Evolutionary conservation across 441 rosid genomes (phyloP), one percentile per base, ranked within the genome.

Genomic region (Mallotus repandus): DNA sequence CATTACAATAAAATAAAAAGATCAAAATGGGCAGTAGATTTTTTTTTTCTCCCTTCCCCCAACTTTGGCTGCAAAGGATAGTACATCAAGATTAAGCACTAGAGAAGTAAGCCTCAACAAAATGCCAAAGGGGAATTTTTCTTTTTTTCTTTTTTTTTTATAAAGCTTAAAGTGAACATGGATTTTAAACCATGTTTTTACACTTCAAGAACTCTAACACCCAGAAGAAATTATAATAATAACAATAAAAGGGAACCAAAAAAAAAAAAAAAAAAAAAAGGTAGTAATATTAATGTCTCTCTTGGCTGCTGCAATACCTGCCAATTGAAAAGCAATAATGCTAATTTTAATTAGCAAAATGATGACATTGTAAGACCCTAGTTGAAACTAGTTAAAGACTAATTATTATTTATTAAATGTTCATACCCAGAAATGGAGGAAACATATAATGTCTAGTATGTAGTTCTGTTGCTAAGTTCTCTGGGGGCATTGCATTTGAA

Each of bases 401-500:
- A 16, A 54, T 68, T 29, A n/a, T 18, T 16, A n/a, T 4, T 0
- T 6, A 1, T 35, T 45, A 62, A 1, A 32, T 15, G 5, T 19
- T 6, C n/a, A 48, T 86, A 86, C 84, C 91, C 80, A 80, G 75
- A 81, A 81, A 72, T 76, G 72, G 80, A 14, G 63, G 82, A 68
- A 50, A 53, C 59, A 45, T 22, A 13, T 13, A 50, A 3, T 67
- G 55, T 58, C 81, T 82, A 94, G 78, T 79, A 86, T 25, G 88
- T 78, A 80, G 88, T 86, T 72, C 89, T 84, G 84, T 62, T 80
- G 74, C 83, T 81, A 56, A 84, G 75, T 69, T 90, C 97, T 74
- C 94, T 84, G 48, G 98, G 95, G 22, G 98, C 94, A 82, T 80
- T 91, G 89, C 98, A 92, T 81, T 87, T 86, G 85, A 88, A 92